Evolutionary conservation across 1,284 basidiomycete genomes (phyloP), one percentile per base, ranked within the genome.

Genomic region (Ceratobasidium theobromae): DNA sequence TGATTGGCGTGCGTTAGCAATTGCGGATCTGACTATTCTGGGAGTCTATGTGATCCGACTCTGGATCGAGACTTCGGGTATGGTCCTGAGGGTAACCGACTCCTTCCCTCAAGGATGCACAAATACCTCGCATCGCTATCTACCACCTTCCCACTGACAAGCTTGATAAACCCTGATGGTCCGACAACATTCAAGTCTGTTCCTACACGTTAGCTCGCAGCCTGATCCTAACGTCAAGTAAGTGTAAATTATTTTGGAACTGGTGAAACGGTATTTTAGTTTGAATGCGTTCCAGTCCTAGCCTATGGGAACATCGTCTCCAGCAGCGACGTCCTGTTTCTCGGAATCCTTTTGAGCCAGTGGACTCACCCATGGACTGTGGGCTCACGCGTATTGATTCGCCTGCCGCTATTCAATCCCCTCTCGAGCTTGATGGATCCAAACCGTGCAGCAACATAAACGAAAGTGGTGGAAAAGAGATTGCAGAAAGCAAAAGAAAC

Each of bases 211-310:
- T 6, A 62, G 25, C 23, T 40, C 46, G 12, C 16, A 9, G 21
- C 58, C 58, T 5, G 16, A 62, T 40, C 58, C 58, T 16, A 27
- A 48, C 27, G 46, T 9, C 18, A 49, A 62, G 58, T 62, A 27
- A 21, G 58, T 4, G 3, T 1, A 5, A 4, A n/a, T 27, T 25
- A 9, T 25, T 21, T 16, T 2, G n/a, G 30, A 1, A 1, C 45
- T 6, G n/a, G 35, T 9, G 4, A 3, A 8, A 16, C 2, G 28
- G 6, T 11, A n/a, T 21, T 11, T 25, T 32, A 21, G 33, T 43
- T 11, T 28, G 16, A 23, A n/a, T 41, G 21, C 8, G 8, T 8
- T 32, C 16, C 25, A 51, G 49, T 32, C 49, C 49, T 2, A 32
- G 11, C 8, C 30, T 32, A 28, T 52, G 49, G 49, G 49, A 52